phyloP scores from a whole-genome alignment of 352 stramenopile genomes.

The Aphanomyces stellatus region DNA sequence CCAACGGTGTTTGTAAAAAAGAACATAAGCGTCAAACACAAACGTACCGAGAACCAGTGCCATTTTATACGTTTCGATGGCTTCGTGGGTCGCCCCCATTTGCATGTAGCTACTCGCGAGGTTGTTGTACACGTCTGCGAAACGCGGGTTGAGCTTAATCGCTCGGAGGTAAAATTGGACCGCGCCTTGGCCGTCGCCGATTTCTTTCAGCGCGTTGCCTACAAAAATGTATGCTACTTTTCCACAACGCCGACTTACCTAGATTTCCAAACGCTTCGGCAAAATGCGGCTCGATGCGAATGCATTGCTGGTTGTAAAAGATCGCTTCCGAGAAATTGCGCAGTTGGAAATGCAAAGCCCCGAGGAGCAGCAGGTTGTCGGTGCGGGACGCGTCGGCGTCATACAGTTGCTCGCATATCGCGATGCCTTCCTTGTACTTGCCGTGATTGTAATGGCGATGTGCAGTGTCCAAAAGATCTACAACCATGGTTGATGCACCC shows the following conservation, averaged over 20 bases:
- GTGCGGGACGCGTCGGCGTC: constrained; percentile 73
- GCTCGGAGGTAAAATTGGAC: constrained; percentile 91
- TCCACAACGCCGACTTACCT: constrained; percentile 19
- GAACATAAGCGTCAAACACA: constrained; percentile 89
- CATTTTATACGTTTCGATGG: constrained; percentile 93
- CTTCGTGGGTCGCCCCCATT: constrained; percentile 78
- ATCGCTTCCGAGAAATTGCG: constrained; percentile 88
- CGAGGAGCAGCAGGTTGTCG: constrained; percentile 90
- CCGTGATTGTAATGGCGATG: constrained; percentile 83
- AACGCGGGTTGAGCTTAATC: constrained; percentile 89
- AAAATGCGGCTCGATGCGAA: constrained; percentile 87
- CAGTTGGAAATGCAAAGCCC: constrained; percentile 91
- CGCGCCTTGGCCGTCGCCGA: constrained; percentile 82
- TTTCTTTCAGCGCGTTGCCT: constrained; percentile 91
- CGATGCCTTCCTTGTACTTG: constrained; percentile 79
- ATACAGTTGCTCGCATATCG: constrained; percentile 85
- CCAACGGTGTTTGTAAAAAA: constrained; percentile 65
- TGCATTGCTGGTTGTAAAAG: constrained; percentile 94
- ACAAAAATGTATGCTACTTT: neutral
- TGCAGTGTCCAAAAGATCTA: constrained; percentile 26
- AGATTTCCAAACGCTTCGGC: constrained; percentile 91
- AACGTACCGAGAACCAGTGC: constrained; percentile 79
- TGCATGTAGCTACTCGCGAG: constrained; percentile 89
- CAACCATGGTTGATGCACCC: neutral
- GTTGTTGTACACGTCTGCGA: constrained; percentile 90